Conservation (phyloP, 768 basidiomycete species). For the Boletus pseudopeckii region DNA sequence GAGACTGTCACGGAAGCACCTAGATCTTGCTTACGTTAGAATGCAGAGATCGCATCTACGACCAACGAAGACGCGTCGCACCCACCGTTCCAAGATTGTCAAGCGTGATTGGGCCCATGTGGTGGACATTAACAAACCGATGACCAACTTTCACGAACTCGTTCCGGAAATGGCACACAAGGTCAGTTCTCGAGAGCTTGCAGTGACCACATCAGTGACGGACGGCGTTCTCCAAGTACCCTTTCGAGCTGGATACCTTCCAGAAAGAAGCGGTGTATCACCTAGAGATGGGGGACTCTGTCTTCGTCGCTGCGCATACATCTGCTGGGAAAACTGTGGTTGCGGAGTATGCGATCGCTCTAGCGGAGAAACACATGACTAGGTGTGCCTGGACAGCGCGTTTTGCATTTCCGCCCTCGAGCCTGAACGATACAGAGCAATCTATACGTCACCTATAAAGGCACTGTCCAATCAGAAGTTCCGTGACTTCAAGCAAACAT, state of each 20-base stretch:
- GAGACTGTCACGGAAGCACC: slow-evolving; percentile 1
- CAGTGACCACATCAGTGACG: slow-evolving; percentile 1
- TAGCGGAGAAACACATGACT: slow-evolving; percentile 99
- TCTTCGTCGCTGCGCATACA: slow-evolving; percentile 99
- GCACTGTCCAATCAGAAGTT: slow-evolving; percentile 99
- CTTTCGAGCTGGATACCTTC: slow-evolving; percentile 98
- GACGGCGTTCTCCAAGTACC: slow-evolving; percentile 60
- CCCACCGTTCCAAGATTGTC: slow-evolving; percentile 47
- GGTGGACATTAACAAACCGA: slow-evolving; percentile 87
- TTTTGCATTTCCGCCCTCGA: slow-evolving; percentile 13
- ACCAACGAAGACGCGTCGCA: slow-evolving; percentile 44
- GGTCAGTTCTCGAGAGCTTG: slow-evolving; percentile 39
- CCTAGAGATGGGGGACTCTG: slow-evolving; percentile 94
- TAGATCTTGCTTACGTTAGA: slow-evolving; percentile 5
- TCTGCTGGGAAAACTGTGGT: slow-evolving; percentile 99
- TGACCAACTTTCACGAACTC: slow-evolving; percentile 85
- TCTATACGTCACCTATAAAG: slow-evolving; percentile 98
- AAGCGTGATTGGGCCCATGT: slow-evolving; percentile 99
- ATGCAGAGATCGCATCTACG: slow-evolving; percentile 56
- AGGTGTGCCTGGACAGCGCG: slow-evolving; percentile 47
- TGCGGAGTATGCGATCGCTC: slow-evolving; percentile 96
- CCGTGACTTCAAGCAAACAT: slow-evolving; percentile 96
- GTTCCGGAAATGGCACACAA: slow-evolving; percentile 97
- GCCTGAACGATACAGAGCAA: slow-evolving; percentile 57
- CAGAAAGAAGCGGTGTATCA: slow-evolving; percentile 99